Base-by-base conservation (phyloP, 495 filamentous ascomycete genomes). In the Xylaria cubensis region DNA sequence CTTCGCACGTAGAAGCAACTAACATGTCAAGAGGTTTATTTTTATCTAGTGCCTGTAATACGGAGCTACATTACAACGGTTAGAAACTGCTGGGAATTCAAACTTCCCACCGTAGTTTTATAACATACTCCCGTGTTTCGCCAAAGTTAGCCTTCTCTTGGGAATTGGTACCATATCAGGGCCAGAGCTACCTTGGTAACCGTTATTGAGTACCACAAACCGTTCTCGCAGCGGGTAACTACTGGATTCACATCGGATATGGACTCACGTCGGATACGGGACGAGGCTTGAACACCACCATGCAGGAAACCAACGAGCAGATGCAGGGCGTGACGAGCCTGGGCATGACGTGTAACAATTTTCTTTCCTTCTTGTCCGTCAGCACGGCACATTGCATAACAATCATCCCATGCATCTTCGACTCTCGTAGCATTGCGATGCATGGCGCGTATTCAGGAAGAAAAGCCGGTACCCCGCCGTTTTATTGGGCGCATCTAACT, bases 401-500 rank as follows among this genome's bases (percentile, higher is more conserved):
- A 26, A 24, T 0, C 21, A 53, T 53, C 50, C 50, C 50, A 21
- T 26, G 26, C 12, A 0, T 4, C 3, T 51, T n/a, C n/a, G 48
- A 7, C 21, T n/a, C n/a, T 19, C n/a, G 17, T 7, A 10, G 21
- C 5, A 8, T 51, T 51, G 21, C 50, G 50, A 12, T 26, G 9
- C 12, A 4, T 26, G 4, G 21, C 50, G n/a, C 9, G 50, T 51
- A 12, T 51, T 51, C 5, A 50, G 17, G 1, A 50, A 7, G n/a
- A 0, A 3, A 26, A 29, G 3, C 13, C 21, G 4, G 24, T 29
- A 56, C 17, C 17, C 53, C 24, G 26, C 24, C 21, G 1, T 59
- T 59, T 36, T 36, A 59, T 59, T 59, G 26, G 55, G 13, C 29
- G 55, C 55, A 59, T 59, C 29, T 59, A 59, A 59, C 50, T 53